Conservation (phyloP, 2,329 filamentous ascomycete genomes). For the Ilyonectria robusta region DNA sequence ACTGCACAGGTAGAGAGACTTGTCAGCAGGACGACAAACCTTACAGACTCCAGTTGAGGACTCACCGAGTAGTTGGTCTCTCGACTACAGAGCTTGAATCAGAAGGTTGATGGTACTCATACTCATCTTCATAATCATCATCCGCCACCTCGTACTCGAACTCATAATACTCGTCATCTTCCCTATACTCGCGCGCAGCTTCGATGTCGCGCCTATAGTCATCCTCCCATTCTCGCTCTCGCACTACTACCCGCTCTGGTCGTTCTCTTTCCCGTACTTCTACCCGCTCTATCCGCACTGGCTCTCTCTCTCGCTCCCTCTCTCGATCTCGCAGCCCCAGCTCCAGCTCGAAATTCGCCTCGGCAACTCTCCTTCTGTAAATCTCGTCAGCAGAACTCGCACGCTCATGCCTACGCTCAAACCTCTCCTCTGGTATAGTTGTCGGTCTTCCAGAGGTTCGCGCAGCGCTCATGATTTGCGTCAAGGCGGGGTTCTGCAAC, state of each 20-base stretch:
- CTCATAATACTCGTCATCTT: neutral
- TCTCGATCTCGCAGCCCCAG: neutral
- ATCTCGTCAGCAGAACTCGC: neutral
- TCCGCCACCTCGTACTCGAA: neutral
- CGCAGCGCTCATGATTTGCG: neutral
- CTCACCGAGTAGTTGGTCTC: too few species aligned
- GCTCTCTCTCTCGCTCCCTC: neutral
- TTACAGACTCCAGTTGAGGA: too few species aligned
- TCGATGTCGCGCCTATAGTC: too few species aligned
- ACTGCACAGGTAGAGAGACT: too few species aligned
- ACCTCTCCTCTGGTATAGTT: too few species aligned
- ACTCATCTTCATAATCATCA: neutral
- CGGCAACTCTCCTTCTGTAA: neutral
- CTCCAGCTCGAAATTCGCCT: neutral
- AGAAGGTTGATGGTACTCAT: neutral
- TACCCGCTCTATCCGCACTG: too few species aligned
- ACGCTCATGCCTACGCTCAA: neutral
- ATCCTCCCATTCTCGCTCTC: neutral
- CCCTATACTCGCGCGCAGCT: too few species aligned
- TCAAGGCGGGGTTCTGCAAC: neutral
- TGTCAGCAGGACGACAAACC: too few species aligned
- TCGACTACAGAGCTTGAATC: neutral
- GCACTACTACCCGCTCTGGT: too few species aligned
- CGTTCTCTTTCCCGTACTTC: too few species aligned
- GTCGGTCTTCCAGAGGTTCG: neutral